Evolutionary conservation across 192 early-diverging fungal species (phyloP).

Genomic region (Umbelopsis sp.): DNA sequence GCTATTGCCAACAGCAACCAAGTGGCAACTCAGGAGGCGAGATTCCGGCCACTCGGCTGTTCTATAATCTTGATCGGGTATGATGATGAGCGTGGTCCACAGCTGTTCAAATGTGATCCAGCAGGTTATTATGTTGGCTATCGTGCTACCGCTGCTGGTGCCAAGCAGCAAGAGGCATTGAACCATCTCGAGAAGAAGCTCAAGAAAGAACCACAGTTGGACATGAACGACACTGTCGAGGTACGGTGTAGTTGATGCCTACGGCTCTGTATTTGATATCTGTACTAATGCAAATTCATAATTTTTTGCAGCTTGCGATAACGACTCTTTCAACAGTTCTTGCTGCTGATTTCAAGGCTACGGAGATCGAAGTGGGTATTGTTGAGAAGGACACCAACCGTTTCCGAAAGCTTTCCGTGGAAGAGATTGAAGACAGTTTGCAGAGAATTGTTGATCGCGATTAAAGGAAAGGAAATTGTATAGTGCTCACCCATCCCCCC

Average conservation of each 20-base stretch:
- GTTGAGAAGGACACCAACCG: constrained; percentile 74
- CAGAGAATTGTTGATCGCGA: constrained; percentile 88
- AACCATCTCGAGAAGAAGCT: constrained; percentile 98
- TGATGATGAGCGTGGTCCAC: constrained; percentile 96
- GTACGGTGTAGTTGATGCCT: constrained; percentile 44
- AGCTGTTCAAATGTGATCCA: constrained; percentile 97
- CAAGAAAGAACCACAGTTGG: constrained; percentile 84
- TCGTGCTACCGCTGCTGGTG: constrained; percentile 93
- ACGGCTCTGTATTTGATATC: not conserved
- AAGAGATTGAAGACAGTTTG: constrained; percentile 90
- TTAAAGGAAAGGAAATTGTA: constrained; percentile 44
- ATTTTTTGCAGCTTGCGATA: constrained; percentile 78
- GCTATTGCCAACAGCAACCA: constrained; percentile 98
- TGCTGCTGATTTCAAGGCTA: constrained; percentile 92
- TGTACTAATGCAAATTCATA: not conserved
- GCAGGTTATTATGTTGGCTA: constrained; percentile 98
- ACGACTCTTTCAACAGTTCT: constrained; percentile 91
- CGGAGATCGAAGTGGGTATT: constrained; percentile 95
- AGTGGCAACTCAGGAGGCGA: constrained; percentile 99
- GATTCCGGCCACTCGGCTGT: constrained; percentile 96
- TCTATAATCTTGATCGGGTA: constrained; percentile 97
- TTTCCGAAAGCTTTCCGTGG: constrained; percentile 77
- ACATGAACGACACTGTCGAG: constrained; percentile 89
- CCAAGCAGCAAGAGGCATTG: constrained; percentile 94
- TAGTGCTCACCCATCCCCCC: too few species aligned